A percentile compares a stretch with the other conserved stretches of the same genome.
These are phyloP conservation scores for Galium porrigens DNA, from an alignment of 305 asterid species.

Conservation along the genomic window DNA sequence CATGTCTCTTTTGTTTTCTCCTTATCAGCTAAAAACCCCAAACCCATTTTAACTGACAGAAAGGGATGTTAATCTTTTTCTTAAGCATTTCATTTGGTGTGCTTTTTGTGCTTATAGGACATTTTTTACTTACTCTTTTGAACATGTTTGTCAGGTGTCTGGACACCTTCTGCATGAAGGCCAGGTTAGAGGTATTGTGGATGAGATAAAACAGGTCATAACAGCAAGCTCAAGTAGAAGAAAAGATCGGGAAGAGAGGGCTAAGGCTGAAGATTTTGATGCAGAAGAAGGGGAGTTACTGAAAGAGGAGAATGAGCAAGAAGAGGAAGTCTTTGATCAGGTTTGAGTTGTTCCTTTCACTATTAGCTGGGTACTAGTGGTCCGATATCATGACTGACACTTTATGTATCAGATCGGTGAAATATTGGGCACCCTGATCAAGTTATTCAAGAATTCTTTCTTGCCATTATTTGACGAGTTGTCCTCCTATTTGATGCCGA, in stretches of 20 bases:
- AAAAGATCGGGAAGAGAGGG: conserved; percentile 61
- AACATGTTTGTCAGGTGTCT: conserved; percentile 37
- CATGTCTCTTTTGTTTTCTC: neutral
- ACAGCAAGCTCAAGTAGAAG: conserved; percentile 83
- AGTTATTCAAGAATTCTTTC: conserved; percentile 65
- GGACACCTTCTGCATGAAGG: conserved; percentile 66
- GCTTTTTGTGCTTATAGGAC: neutral
- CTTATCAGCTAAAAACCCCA: too few relatives aligned
- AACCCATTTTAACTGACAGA: neutral
- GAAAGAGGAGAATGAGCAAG: conserved; percentile 86
- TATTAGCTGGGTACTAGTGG: conserved; percentile 3
- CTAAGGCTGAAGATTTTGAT: conserved; percentile 86
- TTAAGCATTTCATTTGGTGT: too few relatives aligned
- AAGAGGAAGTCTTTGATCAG: conserved; percentile 90
- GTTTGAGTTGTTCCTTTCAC: conserved; percentile 23
- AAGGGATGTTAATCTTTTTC: neutral
- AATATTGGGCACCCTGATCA: conserved; percentile 63
- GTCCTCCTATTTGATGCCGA: conserved; percentile 70
- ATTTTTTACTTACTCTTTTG: neutral
- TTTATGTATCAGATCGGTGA: conserved; percentile 55
- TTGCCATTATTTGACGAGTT: conserved; percentile 78
- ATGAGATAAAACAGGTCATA: conserved; percentile 66
- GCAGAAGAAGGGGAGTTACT: conserved; percentile 84
- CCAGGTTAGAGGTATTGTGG: conserved; percentile 77
- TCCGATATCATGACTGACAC: neutral